Evolutionary conservation across 306 rosid genomes (phyloP), one percentile per base, ranked within the genome.

Genomic region (Castanea crenata): DNA sequence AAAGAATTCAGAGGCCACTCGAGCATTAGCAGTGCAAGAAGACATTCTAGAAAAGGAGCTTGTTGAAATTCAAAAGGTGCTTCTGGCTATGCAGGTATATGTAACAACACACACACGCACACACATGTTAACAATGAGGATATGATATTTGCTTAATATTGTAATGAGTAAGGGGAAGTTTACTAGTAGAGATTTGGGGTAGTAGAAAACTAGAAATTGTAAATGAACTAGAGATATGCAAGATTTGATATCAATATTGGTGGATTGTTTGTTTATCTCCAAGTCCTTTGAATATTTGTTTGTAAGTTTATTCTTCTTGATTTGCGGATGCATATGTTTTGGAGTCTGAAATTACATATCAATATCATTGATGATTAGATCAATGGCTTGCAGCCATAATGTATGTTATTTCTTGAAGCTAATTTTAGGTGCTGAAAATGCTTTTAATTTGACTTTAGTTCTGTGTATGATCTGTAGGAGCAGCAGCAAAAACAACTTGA

Each of bases 71-170:
- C 99, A 92, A 79, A 90, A 91, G 64, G 94, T 91, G 82, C 87
- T 95, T 78, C 87, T 92, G 78, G 98, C 97, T 65, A 91, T 95
- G 99, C 98, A 95, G 95, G 99, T 94, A 86, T 19, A 18, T 73
- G 4, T 76, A 72, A 52, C 56, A 74, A 11, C 18, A 38, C 4
- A 6, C 46, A 38, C 46, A 41, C 46, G 8, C 11, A 38, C 46
- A 5, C 57, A 64, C 63, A 75, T 56, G 74, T 74, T 57, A 83
- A 52, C 73, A 29, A 54, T 78, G 73, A 35, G 71, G 34, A 35
- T 44, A 15, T 35, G n/a, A 54, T 34, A 38, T 71, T 65, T 58
- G 27, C 69, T 65, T 69, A 49, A 12, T 12, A 65, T 19, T 32
- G 12, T 31, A 32, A 16, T 32, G 71, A 31, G 44, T 32, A 15